Evolutionary conservation across 2,329 filamentous ascomycete species (phyloP).

Genomic region (Penicillium sp.): DNA sequence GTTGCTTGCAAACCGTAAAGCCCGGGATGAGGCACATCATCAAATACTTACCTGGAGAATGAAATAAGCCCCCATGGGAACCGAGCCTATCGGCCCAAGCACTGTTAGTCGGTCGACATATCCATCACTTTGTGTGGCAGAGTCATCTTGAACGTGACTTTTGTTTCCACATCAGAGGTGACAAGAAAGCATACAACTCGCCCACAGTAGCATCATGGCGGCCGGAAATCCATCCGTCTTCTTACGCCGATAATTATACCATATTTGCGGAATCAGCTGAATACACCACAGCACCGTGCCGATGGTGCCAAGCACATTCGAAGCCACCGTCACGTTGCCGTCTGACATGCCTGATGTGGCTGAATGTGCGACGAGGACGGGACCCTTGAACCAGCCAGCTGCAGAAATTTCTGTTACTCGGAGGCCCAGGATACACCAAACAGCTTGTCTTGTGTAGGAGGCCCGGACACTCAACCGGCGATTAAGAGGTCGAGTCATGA

Average conservation of each 20-base stretch:
- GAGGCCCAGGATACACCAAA: too few relatives aligned
- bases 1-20: too few relatives aligned
- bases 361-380: background rate
- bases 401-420: too few relatives aligned
- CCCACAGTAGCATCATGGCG: conserved; percentile 60
- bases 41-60: conserved; percentile 42
- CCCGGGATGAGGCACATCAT: background rate
- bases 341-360: conserved; percentile 2
- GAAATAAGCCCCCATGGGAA: conserved; percentile 49
- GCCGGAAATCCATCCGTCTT: conserved; percentile 56
- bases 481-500: too few relatives aligned
- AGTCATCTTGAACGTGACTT: too few relatives aligned
- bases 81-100: conserved; percentile 25
- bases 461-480: too few relatives aligned
- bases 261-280: conserved; percentile 46
- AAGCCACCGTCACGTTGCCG: conserved; percentile 29
- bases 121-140: background rate
- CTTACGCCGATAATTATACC: conserved; percentile 57
- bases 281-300: conserved; percentile 39
- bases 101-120: background rate
- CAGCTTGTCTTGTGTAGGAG: too few relatives aligned
- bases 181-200: conserved; percentile 38
- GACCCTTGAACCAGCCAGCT: background rate
- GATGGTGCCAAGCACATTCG: conserved; percentile 38
- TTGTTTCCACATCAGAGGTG: background rate